Evolutionary conservation across 1,139 yeast genomes (phyloP).

Genomic region (Hyphopichia pseudoburtonii): DNA sequence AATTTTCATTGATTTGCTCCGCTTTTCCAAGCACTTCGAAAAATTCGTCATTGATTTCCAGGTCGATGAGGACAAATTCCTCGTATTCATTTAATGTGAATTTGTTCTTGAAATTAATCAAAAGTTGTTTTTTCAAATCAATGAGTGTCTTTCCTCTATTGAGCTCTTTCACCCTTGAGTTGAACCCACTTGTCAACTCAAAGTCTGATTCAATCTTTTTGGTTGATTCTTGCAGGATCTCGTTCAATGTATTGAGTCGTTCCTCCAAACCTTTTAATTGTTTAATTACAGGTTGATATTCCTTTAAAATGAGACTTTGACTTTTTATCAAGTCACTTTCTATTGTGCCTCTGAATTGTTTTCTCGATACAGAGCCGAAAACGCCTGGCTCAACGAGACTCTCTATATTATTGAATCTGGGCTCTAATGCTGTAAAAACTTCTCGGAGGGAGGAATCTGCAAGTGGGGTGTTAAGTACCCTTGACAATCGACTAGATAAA

Average conservation of each 20-base stretch:
- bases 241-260: slow-evolving; percentile 41
- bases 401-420: slow-evolving; percentile 27
- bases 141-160: slow-evolving; percentile 42
- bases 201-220: slow-evolving; percentile 31
- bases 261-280: slow-evolving; percentile 45
- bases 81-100: slow-evolving; percentile 76
- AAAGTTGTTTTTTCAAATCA: slow-evolving; percentile 52
- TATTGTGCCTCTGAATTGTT: slow-evolving; percentile 63
- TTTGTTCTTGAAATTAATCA: slow-evolving; percentile 58
- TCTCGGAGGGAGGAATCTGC: slow-evolving; percentile 51
- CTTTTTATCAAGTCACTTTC: slow-evolving; percentile 71
- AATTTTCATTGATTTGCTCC: slow-evolving; percentile 62
- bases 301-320: slow-evolving; percentile 58
- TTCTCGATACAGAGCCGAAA: slow-evolving; percentile 55
- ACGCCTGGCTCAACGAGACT: slow-evolving; percentile 53
- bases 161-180: slow-evolving; percentile 40
- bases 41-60: slow-evolving; percentile 55
- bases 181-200: slow-evolving; percentile 20
- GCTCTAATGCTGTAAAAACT: slow-evolving; percentile 49
- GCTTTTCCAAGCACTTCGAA: slow-evolving; percentile 62
- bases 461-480: slow-evolving; percentile 49
- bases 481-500: slow-evolving; percentile 48
- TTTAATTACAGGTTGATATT: slow-evolving; percentile 57
- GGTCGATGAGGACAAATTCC: slow-evolving; percentile 49
- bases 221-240: slow-evolving; percentile 30